Percentiles rank a stretch among this genome's conserved stretches.
Evolutionary conservation across 2,329 filamentous ascomycete species (phyloP).

Genomic region (Knoxdaviesia proteae): DNA sequence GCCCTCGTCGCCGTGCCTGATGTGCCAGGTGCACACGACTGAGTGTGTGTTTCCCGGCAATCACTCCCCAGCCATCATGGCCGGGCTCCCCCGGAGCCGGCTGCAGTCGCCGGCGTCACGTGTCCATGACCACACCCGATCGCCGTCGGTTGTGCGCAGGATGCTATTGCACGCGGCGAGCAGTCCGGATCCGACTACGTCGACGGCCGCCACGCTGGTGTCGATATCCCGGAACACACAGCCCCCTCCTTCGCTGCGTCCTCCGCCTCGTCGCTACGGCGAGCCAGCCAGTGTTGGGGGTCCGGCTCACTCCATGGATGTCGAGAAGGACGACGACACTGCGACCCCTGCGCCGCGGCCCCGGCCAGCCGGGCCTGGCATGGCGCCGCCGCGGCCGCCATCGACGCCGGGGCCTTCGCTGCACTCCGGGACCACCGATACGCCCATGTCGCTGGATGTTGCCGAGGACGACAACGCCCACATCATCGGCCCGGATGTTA

Average conservation of each 20-base stretch:
- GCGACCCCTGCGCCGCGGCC: neutral
- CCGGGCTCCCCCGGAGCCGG: too few species aligned
- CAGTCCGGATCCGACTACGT: too few species aligned
- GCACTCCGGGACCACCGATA: constrained; percentile 5
- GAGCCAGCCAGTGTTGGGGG: too few species aligned
- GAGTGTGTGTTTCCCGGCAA: constrained; percentile 31
- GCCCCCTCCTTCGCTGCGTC: too few species aligned
- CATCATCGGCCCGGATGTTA: constrained; percentile 37
- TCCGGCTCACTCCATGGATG: too few species aligned
- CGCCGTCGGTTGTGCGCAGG: too few species aligned
- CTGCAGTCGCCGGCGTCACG: too few species aligned
- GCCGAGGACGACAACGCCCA: constrained; percentile 22
- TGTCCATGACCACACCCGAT: too few species aligned
- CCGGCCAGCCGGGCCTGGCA: neutral
- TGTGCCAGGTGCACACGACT: constrained; percentile 36
- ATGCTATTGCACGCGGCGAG: too few species aligned
- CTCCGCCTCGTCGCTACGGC: too few species aligned
- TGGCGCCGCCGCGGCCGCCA: neutral
- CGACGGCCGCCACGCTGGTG: too few species aligned
- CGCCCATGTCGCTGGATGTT: constrained; percentile 11
- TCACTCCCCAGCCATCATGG: constrained; percentile 6
- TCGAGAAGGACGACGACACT: neutral
- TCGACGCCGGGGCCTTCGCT: neutral
- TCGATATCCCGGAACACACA: too few species aligned
- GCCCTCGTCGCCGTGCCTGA: constrained; percentile 27